Evolutionary conservation across 2,329 filamentous ascomycete species (phyloP).

Genomic region (Aureobasidium subglaciale): DNA sequence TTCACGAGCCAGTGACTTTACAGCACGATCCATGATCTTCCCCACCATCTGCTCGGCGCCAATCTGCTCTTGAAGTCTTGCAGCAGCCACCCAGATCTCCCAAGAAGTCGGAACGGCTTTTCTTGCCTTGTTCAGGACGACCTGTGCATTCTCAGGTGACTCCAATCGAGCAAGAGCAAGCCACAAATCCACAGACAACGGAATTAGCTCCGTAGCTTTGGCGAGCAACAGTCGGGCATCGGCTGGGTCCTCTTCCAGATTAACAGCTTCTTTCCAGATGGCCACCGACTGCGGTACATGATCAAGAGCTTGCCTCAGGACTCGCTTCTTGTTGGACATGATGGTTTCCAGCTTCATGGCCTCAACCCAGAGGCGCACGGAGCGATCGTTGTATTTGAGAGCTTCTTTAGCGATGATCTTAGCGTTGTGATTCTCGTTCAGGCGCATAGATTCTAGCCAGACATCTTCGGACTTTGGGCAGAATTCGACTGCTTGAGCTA

Average conservation of each 20-base stretch:
- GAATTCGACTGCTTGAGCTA: constrained; percentile 78
- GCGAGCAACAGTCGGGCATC: constrained; percentile 84
- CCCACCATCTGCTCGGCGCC: constrained; percentile 66
- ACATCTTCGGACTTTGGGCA: constrained; percentile 92
- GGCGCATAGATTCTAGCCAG: constrained; percentile 90
- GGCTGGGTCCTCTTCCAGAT: constrained; percentile 81
- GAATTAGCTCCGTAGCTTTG: constrained; percentile 93
- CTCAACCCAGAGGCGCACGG: constrained; percentile 86
- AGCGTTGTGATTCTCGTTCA: constrained; percentile 87
- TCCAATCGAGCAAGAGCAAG: constrained; percentile 86
- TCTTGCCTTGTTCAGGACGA: constrained; percentile 89
- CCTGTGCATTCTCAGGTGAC: constrained; percentile 83
- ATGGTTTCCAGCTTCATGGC: constrained; percentile 89
- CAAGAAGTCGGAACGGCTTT: constrained; percentile 89
- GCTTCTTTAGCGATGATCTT: constrained; percentile 93
- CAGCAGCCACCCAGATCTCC: constrained; percentile 95
- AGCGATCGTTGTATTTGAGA: constrained; percentile 83
- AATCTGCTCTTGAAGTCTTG: constrained; percentile 81
- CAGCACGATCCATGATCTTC: constrained; percentile 90
- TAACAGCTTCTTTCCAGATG: constrained; percentile 97
- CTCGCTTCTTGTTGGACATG: constrained; percentile 78
- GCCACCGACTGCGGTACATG: constrained; percentile 90
- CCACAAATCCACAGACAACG: constrained; percentile 90
- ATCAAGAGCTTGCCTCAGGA: constrained; percentile 83
- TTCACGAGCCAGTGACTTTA: constrained; percentile 80